Percentiles rank a stretch among this genome's conserved stretches.
Evolutionary conservation across 179 eudicot genomes (phyloP).

Genomic region (Spinacia oleracea): DNA sequence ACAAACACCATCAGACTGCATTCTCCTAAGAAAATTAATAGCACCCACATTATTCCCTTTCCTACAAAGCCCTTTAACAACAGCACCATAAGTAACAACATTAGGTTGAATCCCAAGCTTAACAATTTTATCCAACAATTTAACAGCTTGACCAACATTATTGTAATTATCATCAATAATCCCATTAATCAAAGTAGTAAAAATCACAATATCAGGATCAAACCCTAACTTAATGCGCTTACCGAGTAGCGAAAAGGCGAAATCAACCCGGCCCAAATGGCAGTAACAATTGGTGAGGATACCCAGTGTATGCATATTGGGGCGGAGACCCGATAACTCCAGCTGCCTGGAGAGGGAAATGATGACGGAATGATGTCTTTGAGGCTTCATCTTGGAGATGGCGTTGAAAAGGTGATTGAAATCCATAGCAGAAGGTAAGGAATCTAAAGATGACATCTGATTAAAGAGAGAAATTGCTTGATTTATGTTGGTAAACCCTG

Average conservation of each 20-base stretch:
- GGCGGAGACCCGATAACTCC: constrained; percentile 8
- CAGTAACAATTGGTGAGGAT: no score
- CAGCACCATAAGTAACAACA: constrained; percentile 8
- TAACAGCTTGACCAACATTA: not conserved
- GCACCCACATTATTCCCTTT: constrained; percentile 18
- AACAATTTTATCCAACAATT: no score
- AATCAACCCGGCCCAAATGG: constrained; percentile 20
- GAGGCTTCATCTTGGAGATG: constrained; percentile 15
- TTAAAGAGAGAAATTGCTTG: constrained; percentile 17
- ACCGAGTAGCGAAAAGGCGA: constrained; percentile 23
- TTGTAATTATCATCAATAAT: constrained; percentile 6
- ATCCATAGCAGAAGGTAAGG: constrained; percentile 9
- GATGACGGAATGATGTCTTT: not conserved
- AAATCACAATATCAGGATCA: constrained; percentile 13
- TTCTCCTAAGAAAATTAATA: constrained; percentile 15
- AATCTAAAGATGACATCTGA: constrained; percentile 1
- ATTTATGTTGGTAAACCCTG: constrained; percentile 17
- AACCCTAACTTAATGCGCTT: constrained; percentile 16
- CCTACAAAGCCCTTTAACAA: constrained; percentile 22
- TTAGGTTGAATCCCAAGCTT: constrained; percentile 16
- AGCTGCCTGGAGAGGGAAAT: constrained; percentile 1
- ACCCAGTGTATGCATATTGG: not conserved
- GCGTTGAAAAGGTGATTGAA: constrained; percentile 27
- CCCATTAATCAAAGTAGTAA: constrained; percentile 20
- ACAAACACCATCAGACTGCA: constrained; percentile 8